These are phyloP conservation scores for Penicillium psychrosexuale DNA, from an alignment of 2,329 filamentous ascomycete species.

Conservation along the genomic window DNA sequence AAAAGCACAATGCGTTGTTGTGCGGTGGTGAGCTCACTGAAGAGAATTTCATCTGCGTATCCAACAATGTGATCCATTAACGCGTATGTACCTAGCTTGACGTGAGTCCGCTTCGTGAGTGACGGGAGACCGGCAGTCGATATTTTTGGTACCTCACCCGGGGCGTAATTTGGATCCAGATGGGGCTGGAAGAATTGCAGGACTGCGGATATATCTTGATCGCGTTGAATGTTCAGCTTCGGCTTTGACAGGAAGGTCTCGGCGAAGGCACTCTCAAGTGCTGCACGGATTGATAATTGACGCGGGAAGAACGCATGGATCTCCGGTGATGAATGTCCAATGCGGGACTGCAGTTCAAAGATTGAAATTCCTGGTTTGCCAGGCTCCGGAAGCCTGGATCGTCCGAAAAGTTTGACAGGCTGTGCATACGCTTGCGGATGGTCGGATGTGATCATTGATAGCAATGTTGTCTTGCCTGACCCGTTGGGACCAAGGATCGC, in stretches of 20 bases:
- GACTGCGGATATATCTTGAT: slow-evolving; percentile 62
- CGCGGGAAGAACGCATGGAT: slow-evolving; percentile 91
- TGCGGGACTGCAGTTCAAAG: slow-evolving; percentile 84
- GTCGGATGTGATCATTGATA: slow-evolving; percentile 90
- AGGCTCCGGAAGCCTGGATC: slow-evolving; percentile 70
- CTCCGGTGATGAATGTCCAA: slow-evolving; percentile 92
- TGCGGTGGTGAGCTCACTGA: slow-evolving; percentile 56
- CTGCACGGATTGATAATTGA: slow-evolving; percentile 66
- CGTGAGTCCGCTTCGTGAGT: neutral
- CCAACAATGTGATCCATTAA: slow-evolving; percentile 36
- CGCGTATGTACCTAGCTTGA: neutral
- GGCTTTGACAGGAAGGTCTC: slow-evolving; percentile 78
- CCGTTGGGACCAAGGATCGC: slow-evolving; percentile 90
- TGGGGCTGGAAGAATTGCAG: slow-evolving; percentile 76
- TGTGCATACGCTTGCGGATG: slow-evolving; percentile 92
- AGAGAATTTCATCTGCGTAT: slow-evolving; percentile 76
- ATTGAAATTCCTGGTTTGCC: slow-evolving; percentile 75
- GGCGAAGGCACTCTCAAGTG: slow-evolving; percentile 83
- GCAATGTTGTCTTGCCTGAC: slow-evolving; percentile 91
- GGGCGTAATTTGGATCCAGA: slow-evolving; percentile 56
- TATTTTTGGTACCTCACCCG: slow-evolving; percentile 8
- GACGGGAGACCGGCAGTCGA: slow-evolving; percentile 24
- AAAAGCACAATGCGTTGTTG: slow-evolving; percentile 80
- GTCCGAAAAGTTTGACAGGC: slow-evolving; percentile 81
- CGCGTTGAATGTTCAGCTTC: slow-evolving; percentile 57